phyloP scores from a whole-genome alignment of 148 eudicot genomes.

The Suaeda aralocaspica region DNA sequence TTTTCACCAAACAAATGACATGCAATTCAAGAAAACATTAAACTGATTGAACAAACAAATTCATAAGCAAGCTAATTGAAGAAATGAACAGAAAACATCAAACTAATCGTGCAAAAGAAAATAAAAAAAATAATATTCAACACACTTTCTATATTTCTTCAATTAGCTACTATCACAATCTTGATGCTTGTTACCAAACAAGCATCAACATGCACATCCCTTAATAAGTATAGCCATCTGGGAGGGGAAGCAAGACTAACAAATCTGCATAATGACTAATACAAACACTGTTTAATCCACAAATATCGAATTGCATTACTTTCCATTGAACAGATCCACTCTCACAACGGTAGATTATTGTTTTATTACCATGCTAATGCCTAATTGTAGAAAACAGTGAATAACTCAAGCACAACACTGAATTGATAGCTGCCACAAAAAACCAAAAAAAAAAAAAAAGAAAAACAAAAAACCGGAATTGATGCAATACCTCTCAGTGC shows the following conservation, averaged over 20 bases:
- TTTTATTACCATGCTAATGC: background rate
- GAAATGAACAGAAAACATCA: no score
- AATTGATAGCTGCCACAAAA: no score
- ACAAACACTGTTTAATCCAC: background rate
- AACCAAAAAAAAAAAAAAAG: no score
- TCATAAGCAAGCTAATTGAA: no score
- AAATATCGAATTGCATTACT: background rate
- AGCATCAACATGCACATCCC: background rate
- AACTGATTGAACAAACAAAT: no score
- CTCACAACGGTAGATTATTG: background rate
- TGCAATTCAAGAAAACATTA: no score
- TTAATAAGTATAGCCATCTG: background rate
- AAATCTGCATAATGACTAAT: background rate
- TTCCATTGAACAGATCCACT: background rate
- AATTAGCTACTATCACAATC: background rate
- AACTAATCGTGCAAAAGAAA: no score
- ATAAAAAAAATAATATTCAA: no score
- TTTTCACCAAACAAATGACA: no score
- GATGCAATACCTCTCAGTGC: no score
- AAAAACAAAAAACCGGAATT: no score
- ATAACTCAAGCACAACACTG: conserved; percentile 11
- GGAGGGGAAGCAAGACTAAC: background rate
- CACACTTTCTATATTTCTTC: no score
- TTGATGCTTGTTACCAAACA: background rate
- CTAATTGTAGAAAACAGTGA: background rate